A percentile compares a stretch with the other conserved stretches of the same genome.
Evolutionary conservation across 2,329 filamentous ascomycete species (phyloP).

Genomic region (Thielaviopsis ethacetica): DNA sequence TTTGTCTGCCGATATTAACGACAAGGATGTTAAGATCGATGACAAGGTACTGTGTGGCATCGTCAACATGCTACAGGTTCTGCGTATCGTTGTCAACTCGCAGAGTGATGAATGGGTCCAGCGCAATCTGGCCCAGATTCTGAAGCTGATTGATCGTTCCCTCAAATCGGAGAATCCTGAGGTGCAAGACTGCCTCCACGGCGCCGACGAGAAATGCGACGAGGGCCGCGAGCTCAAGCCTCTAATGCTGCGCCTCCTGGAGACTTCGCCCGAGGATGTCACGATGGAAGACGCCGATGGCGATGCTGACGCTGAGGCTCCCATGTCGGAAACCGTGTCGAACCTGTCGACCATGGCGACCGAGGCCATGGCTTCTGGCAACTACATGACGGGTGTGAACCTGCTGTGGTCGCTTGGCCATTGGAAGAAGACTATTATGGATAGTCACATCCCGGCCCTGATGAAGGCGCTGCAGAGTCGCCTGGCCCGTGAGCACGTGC

Average conservation of each 20-base stretch:
- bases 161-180: slow-evolving; percentile 79
- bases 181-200: slow-evolving; percentile 81
- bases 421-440: slow-evolving; percentile 71
- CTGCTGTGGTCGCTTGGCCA: slow-evolving; percentile 83
- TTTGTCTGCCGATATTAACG: slow-evolving; percentile 40
- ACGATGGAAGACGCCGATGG: slow-evolving; percentile 63
- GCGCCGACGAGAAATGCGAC: slow-evolving; percentile 51
- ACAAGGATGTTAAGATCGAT: slow-evolving; percentile 55
- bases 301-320: slow-evolving; percentile 66
- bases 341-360: slow-evolving; percentile 76
- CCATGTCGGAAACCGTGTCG: slow-evolving; percentile 72
- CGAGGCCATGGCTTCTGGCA: slow-evolving; percentile 65
- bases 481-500: slow-evolving; percentile 85
- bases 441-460: slow-evolving; percentile 69
- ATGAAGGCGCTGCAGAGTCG: slow-evolving; percentile 92
- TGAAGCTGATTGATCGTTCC: slow-evolving; percentile 80
- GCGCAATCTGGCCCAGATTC: slow-evolving; percentile 57
- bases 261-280: slow-evolving; percentile 65
- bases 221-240: slow-evolving; percentile 57
- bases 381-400: slow-evolving; percentile 80
- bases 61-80: slow-evolving; percentile 77
- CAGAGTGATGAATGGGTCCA: slow-evolving; percentile 86
- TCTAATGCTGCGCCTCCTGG: slow-evolving; percentile 65
- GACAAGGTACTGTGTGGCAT: slow-evolving; percentile 44
- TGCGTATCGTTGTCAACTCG: slow-evolving; percentile 75